Evolutionary conservation across 768 basidiomycete genomes (phyloP), one percentile per base, ranked within the genome.

Genomic region (Pisolithus orientalis): DNA sequence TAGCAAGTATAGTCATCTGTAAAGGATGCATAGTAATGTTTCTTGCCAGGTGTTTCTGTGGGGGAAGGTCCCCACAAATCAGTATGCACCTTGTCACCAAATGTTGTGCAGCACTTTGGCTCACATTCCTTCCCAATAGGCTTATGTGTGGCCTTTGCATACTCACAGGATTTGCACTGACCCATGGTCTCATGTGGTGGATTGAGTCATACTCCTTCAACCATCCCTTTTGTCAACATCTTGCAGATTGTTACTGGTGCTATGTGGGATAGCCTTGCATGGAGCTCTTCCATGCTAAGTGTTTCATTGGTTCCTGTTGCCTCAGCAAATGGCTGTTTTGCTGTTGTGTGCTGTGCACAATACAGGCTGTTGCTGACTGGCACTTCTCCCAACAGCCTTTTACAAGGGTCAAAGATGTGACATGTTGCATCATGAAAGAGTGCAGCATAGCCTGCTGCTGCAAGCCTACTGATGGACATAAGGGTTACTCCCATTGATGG

Each of bases 1-100:
- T 40, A 40, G 39, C 21, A 10, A n/a, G 31, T 32, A 32, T 32
- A 9, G 11, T 32, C 31, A 32, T 32, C 31, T 32, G 31, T 32
- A 11, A 32, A 32, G 9, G 31, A 21, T 32, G 31, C 31, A 32
- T 32, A 32, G 31, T 32, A 32, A 11, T 9, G 1, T 32, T 32
- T 32, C 31, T 32, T 32, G 3, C 31, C 31, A 10, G 31, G 8
- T 10, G 31, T 31, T 67, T 13, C 28, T 50, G 57, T 49, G 1
- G 58, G 55, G 1, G 63, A 46, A 2, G 60, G 66, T 39, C 65
- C 64, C 60, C 56, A 70, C 0, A 70, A 21, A 44, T 70, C 63
- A 16, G 62, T 57, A 21, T 66, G 56, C 2, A 56, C 49, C n/a
- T 50, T 25, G 1, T 55, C 37, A n/a, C 54, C 16, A 1, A 53